Base-by-base conservation (phyloP, 306 rosid genomes). In the Senna siamea region DNA sequence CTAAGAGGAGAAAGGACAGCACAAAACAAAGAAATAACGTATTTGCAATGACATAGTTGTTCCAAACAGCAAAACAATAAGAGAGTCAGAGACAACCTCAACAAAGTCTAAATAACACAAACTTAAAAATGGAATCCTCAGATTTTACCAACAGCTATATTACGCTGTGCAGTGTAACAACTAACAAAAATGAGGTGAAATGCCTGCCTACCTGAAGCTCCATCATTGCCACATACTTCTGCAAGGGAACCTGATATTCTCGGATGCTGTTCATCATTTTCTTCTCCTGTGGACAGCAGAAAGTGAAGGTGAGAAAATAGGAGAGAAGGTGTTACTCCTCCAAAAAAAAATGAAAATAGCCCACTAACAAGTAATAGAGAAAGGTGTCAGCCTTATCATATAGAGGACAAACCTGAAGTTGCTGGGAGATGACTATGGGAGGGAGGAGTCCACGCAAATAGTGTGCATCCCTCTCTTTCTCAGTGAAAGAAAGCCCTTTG, bases 361-460 rank as follows among this genome's bases (percentile, higher is more conserved):
- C 52, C 26, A 32, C 23, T 17, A 7, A 34, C 19, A 50, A 8
- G 62, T 70, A 19, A 35, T 6, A 68, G 6, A 67, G 8, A 17
- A 77, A 38, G n/a, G n/a, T n/a, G n/a, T n/a, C n/a, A n/a, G n/a
- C 37, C 2, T 10, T 32, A 28, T 53, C 44, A 26, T 14, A 9
- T 10, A 9, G 51, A 14, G 69, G 13, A 66, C 64, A 81, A 75
- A 93, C 98, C 98, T 94, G 98, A 85, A 89, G 97, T 70, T 84
- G 80, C 80, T 94, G 99, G 57, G 87, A 4, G 62, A 51, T 28
- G 69, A 87, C 70, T 9, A 85, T 65, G 1, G 99, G 99, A 69
- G 99, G 99, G 15, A 94, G 73, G 72, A 94, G 99, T 0, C 99
- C 99, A 9, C 99, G 93, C 93, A 92, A 76, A 82, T 92, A 92